Base-by-base conservation (phyloP, 345 rosid species). In the Lepidium sativum region DNA sequence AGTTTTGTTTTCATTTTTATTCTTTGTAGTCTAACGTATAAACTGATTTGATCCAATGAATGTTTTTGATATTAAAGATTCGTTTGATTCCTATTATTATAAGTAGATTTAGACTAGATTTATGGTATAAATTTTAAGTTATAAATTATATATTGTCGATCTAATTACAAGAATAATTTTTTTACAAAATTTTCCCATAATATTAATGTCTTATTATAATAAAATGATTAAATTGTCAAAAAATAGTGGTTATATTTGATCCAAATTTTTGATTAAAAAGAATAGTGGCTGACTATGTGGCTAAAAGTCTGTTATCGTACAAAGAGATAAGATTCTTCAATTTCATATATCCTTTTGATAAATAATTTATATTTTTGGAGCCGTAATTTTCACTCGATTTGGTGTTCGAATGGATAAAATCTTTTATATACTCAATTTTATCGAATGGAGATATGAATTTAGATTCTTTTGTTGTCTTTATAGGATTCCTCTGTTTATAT, bases 281-380 rank as follows among this genome's bases (percentile, higher is more conserved):
- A 15, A 63, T 25, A 31, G 39, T 17, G 60, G 60, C 56, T 25
- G 65, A 53, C 56, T 70, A 35, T 62, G 64, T 71, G 70, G 70
- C 52, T 51, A 39, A 40, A 49, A 57, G 54, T 58, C 29, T 48
- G 21, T 48, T 39, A 18, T 25, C 70, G 10, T n/a, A n/a, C n/a
- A 21, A 37, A 71, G 47, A 50, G 76, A 72, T 72, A 72, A 65
- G 76, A 72, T 65, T 65, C 51, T 45, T 65, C 60, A 11, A 6
- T 15, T 57, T 33, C 40, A 54, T 18, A 13, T 71, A n/a, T 49
- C 4, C 29, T 27, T 15, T 10, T 9, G 0, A 4, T 25, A 27
- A 25, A 4, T 10, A 13, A 3, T 1, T 41, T 31, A 25, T 32
- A 32, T 5, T 8, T 54, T 34, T 2, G 6, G 43, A 21, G 38